Conservation (phyloP, 1,139 yeast genomes). For the Yamadazyma friedrichii region DNA sequence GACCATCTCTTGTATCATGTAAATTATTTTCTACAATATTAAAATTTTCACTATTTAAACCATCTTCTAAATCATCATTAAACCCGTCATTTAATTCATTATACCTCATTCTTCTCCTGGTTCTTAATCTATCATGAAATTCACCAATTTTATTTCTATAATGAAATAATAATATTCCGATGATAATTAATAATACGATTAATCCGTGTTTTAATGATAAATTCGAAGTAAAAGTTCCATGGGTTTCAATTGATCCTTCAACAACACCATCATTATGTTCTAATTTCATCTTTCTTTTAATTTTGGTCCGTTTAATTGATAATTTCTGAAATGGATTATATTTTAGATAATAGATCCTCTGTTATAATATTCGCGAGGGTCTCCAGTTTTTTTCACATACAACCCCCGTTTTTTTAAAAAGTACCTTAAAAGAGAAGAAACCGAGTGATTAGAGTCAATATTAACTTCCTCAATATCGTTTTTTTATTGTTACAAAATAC, state of each 20-base stretch:
- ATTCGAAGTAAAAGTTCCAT: slow-evolving; percentile 9
- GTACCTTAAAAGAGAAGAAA: too few relatives aligned
- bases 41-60: slow-evolving; percentile 61
- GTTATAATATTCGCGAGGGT: too few relatives aligned
- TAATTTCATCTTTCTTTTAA: slow-evolving; percentile 6
- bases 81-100: slow-evolving; percentile 36
- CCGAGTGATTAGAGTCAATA: neutral
- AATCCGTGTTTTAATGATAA: slow-evolving; percentile 13
- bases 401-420: too few relatives aligned
- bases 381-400: too few relatives aligned
- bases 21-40: slow-evolving; percentile 48
- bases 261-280: slow-evolving; percentile 9
- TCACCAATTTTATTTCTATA: slow-evolving; percentile 25
- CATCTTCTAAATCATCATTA: slow-evolving; percentile 60
- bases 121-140: slow-evolving; percentile 25
- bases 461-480: too few relatives aligned
- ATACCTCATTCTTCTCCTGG: slow-evolving; percentile 22
- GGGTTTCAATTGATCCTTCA: slow-evolving; percentile 8
- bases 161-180: slow-evolving; percentile 19
- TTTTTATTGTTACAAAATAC: neutral
- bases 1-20: slow-evolving; percentile 59
- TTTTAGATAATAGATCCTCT: too few relatives aligned
- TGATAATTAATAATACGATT: slow-evolving; percentile 14
- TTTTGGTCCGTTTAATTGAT: neutral
- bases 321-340: too few relatives aligned